phyloP scores from a whole-genome alignment of 129 eudicot genomes.

The Lonicera japonica region DNA sequence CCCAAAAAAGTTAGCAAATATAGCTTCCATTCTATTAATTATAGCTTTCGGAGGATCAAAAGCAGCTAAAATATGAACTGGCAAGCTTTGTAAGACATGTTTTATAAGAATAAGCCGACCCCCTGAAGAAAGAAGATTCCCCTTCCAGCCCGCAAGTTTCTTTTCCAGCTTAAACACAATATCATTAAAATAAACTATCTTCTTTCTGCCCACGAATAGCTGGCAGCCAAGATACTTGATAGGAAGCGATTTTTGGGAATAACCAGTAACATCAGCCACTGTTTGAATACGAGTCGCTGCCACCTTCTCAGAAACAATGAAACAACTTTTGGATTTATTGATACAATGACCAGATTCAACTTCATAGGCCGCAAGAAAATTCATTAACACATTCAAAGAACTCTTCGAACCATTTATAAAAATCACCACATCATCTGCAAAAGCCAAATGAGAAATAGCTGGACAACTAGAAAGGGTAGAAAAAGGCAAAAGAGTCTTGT shows the following conservation, averaged over 20 bases:
- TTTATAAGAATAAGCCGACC: neutral
- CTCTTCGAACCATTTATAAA: neutral
- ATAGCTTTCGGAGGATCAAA: neutral
- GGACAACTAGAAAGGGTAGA: neutral
- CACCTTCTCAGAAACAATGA: neutral
- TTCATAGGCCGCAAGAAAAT: neutral
- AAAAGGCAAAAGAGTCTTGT: neutral
- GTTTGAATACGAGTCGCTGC: neutral
- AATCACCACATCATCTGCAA: neutral
- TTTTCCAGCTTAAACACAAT: neutral
- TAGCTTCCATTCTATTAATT: neutral
- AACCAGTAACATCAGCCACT: neutral
- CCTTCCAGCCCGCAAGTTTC: neutral
- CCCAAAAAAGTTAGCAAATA: neutral
- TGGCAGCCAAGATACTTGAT: neutral
- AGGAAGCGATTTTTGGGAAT: neutral
- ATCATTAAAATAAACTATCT: neutral
- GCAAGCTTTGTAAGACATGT: neutral
- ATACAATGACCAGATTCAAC: neutral
- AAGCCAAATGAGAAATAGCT: neutral
- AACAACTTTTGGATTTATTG: neutral
- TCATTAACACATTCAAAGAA: neutral
- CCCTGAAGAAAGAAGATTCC: neutral
- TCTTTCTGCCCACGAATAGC: neutral
- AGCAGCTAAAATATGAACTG: neutral